Evolutionary conservation across 2,329 filamentous ascomycete species (phyloP).

Genomic region (Raffaelea albimanens): DNA sequence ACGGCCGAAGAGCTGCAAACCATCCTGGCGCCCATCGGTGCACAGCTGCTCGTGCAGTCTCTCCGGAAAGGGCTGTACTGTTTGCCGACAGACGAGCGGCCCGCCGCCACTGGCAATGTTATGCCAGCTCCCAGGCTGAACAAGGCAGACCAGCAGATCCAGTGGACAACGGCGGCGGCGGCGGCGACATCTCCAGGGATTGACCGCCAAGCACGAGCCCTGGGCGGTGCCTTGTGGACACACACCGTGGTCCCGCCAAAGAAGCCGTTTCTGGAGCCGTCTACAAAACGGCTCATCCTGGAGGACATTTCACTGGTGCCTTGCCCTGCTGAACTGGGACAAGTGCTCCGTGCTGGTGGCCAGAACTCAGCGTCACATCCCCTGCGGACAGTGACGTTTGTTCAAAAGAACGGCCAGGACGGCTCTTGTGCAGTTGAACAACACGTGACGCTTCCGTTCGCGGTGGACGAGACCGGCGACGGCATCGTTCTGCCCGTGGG

Average conservation of each 20-base stretch:
- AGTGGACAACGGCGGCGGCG: slow-evolving; percentile 43
- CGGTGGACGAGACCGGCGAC: slow-evolving; percentile 2
- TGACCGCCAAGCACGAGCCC: slow-evolving; percentile 42
- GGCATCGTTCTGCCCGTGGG: slow-evolving; percentile 13
- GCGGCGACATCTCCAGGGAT: slow-evolving; percentile 45
- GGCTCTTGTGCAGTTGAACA: background rate
- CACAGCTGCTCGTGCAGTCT: slow-evolving; percentile 58
- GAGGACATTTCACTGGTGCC: slow-evolving; percentile 20
- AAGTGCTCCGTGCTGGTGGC: slow-evolving; percentile 5
- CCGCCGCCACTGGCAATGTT: no score
- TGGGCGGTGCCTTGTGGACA: slow-evolving; percentile 62
- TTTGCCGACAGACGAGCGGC: no score
- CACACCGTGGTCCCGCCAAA: slow-evolving; percentile 8
- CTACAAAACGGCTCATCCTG: slow-evolving; percentile 29
- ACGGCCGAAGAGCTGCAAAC: slow-evolving; percentile 36
- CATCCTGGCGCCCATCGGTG: slow-evolving; percentile 54
- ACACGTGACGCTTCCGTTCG: slow-evolving; percentile 8
- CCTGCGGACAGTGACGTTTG: slow-evolving; percentile 9
- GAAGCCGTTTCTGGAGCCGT: background rate
- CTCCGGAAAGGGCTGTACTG: slow-evolving; percentile 54
- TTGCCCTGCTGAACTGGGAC: slow-evolving; percentile 3
- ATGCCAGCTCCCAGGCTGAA: slow-evolving; percentile 56
- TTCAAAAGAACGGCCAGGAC: background rate
- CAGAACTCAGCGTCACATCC: no score
- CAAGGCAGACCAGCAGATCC: slow-evolving; percentile 51